phyloP scores from a whole-genome alignment of 768 basidiomycete species.

The Sporobolomyces roseus region DNA sequence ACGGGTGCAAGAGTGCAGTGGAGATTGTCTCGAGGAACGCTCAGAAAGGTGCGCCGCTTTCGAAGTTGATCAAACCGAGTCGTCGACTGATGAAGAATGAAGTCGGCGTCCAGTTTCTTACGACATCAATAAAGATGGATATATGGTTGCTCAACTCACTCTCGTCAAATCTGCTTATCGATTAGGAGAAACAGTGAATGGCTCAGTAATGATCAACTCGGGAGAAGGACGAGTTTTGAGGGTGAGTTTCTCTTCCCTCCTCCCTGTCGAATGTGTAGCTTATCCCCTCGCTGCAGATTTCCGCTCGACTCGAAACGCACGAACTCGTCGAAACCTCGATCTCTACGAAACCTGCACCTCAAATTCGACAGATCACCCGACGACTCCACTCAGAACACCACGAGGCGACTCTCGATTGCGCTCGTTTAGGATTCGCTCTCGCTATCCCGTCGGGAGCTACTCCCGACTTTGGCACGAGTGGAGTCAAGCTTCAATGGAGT shows the following conservation, averaged over 20 bases:
- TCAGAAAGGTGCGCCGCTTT: slow-evolving; percentile 64
- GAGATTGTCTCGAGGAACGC: slow-evolving; percentile 85
- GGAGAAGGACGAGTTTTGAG: slow-evolving; percentile 73
- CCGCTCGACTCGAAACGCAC: slow-evolving; percentile 82
- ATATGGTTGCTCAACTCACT: slow-evolving; percentile 81
- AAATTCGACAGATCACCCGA: slow-evolving; percentile 53
- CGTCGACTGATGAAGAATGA: too few species aligned
- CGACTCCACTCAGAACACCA: slow-evolving; percentile 83
- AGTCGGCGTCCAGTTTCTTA: slow-evolving; percentile 83
- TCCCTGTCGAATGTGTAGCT: neutral
- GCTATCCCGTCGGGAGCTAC: slow-evolving; percentile 90
- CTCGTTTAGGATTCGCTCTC: slow-evolving; percentile 77
- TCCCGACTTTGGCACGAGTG: slow-evolving; percentile 71
- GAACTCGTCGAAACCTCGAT: slow-evolving; percentile 66
- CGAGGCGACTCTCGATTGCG: slow-evolving; percentile 68
- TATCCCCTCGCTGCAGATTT: slow-evolving; percentile 57
- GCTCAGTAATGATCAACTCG: slow-evolving; percentile 81
- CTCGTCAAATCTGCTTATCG: slow-evolving; percentile 87
- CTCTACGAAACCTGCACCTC: slow-evolving; percentile 52
- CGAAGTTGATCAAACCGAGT: too few species aligned
- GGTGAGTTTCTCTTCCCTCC: slow-evolving; percentile 53
- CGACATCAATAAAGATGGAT: slow-evolving; percentile 89
- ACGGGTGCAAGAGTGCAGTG: slow-evolving; percentile 67
- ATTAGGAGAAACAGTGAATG: slow-evolving; percentile 85
- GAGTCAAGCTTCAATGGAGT: slow-evolving; percentile 88